Evolutionary conservation across 495 filamentous ascomycete species (phyloP).

Genomic region (Aspergillus hancockii): DNA sequence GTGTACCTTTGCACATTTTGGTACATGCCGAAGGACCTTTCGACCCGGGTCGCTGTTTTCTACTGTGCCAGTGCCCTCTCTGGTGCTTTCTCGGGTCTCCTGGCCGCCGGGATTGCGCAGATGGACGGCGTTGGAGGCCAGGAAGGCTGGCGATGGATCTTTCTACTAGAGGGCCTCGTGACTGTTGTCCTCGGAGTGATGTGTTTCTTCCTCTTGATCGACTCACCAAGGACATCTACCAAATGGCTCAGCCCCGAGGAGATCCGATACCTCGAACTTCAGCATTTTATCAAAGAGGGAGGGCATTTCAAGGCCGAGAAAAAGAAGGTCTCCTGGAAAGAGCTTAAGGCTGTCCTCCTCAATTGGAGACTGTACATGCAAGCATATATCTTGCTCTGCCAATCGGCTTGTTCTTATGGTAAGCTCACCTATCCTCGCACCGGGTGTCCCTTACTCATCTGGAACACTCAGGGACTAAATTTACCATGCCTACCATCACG

Average conservation of each 20-base stretch:
- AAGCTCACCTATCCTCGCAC: not conserved
- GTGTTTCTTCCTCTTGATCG: constrained; percentile 52
- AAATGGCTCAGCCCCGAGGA: constrained; percentile 28
- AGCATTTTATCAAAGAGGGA: constrained; percentile 33
- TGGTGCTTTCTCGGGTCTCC: constrained; percentile 66
- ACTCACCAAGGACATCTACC: constrained; percentile 22
- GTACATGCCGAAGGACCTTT: constrained; percentile 51
- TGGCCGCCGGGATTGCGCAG: constrained; percentile 66
- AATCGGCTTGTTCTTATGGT: constrained; percentile 32
- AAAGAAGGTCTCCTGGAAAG: constrained; percentile 17
- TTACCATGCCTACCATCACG: constrained; percentile 34
- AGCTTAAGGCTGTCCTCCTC: constrained; percentile 22
- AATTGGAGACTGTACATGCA: constrained; percentile 33
- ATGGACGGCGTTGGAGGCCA: constrained; percentile 64
- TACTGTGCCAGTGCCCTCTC: constrained; percentile 59
- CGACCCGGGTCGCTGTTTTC: constrained; percentile 57
- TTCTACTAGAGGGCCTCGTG: constrained; percentile 62
- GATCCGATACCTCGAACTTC: constrained; percentile 30
- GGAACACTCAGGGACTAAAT: constrained; percentile 25
- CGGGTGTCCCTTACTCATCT: not conserved
- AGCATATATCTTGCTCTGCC: constrained; percentile 31
- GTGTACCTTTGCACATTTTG: constrained; percentile 74
- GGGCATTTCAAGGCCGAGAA: constrained; percentile 7
- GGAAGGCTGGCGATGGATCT: constrained; percentile 74
- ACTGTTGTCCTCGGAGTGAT: constrained; percentile 56